A percentile compares a stretch with the other conserved stretches of the same genome.
These are phyloP conservation scores for Carex cristatella DNA, from an alignment of 176 grass and related monocot genomes.

Conservation along the genomic window DNA sequence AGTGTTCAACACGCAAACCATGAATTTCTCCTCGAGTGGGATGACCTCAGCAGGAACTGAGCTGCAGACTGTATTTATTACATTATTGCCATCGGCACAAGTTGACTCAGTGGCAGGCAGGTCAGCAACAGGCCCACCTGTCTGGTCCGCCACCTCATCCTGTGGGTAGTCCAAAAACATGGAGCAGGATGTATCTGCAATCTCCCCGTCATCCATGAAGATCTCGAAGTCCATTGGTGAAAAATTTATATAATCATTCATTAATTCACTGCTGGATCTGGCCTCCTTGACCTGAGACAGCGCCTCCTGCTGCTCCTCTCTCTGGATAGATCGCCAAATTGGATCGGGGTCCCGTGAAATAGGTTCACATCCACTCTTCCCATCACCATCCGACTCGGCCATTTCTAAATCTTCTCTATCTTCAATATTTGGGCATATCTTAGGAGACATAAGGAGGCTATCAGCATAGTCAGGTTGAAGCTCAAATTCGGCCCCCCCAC, in stretches of 20 bases:
- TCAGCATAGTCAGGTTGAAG: slow-evolving; percentile 1
- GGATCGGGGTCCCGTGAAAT: slow-evolving; percentile 10
- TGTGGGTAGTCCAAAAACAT: slow-evolving; percentile 13
- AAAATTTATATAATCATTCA: neutral
- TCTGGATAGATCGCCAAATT: slow-evolving; percentile 20
- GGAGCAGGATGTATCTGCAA: slow-evolving; percentile 18
- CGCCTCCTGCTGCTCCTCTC: slow-evolving; percentile 18
- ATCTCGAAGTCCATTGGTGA: slow-evolving; percentile 2
- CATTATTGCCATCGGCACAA: slow-evolving; percentile 17
- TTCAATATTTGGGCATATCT: slow-evolving; percentile 13
- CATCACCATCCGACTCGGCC: neutral
- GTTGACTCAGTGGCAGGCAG: neutral
- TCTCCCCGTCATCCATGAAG: slow-evolving; percentile 1
- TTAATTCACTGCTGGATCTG: slow-evolving; percentile 5
- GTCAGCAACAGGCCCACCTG: neutral
- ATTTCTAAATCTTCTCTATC: neutral
- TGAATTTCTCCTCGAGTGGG: neutral
- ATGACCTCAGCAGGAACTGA: neutral
- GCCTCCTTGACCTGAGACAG: neutral
- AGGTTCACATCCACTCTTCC: neutral
- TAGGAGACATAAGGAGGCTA: slow-evolving; percentile 14
- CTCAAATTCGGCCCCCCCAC: neutral
- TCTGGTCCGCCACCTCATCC: slow-evolving; percentile 19
- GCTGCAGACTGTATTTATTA: neutral
- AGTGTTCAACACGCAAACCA: slow-evolving; percentile 19